These are phyloP conservation scores for Hexamita inflata DNA, from an alignment of 208 protist genomes.

Conservation along the genomic window DNA sequence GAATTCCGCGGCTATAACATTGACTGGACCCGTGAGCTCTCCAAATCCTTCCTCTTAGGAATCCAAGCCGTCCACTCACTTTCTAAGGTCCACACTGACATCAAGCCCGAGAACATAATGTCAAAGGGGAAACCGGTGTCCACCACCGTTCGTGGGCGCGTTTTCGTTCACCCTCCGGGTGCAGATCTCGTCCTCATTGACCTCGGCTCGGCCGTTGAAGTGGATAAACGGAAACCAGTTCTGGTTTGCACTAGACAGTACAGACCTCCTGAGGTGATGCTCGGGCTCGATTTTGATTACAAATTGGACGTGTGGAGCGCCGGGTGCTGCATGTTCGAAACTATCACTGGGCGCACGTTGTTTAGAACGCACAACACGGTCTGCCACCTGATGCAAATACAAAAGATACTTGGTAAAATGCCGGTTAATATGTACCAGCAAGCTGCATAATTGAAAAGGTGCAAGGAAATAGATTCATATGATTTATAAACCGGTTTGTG, in stretches of 20 bases:
- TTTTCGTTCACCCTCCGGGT: not conserved
- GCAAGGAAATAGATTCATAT: not conserved
- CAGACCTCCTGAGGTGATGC: slow-evolving; percentile 10
- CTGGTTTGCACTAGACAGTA: slow-evolving; percentile 19
- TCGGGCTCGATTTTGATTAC: not conserved
- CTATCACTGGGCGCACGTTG: not conserved
- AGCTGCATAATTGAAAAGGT: not conserved
- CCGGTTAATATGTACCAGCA: not conserved
- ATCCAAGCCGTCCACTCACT: not conserved
- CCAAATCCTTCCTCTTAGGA: not conserved
- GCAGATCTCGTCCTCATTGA: slow-evolving; percentile 11
- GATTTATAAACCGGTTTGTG: not conserved
- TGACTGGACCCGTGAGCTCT: not conserved
- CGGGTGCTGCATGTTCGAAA: slow-evolving; percentile 23
- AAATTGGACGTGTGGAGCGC: slow-evolving; percentile 12
- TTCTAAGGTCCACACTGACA: slow-evolving; percentile 25
- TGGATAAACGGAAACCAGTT: not conserved
- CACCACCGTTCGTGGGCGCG: not conserved
- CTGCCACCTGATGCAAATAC: slow-evolving; percentile 7
- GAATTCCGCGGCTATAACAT: not conserved
- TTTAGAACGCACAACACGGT: not conserved
- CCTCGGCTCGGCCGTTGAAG: slow-evolving; percentile 10
- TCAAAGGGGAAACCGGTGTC: not conserved
- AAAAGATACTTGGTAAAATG: slow-evolving; percentile 9
- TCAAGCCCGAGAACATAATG: slow-evolving; percentile 27